These are phyloP conservation scores for Lumnitzera littorea DNA, from an alignment of 345 rosid species.

Conservation along the genomic window DNA sequence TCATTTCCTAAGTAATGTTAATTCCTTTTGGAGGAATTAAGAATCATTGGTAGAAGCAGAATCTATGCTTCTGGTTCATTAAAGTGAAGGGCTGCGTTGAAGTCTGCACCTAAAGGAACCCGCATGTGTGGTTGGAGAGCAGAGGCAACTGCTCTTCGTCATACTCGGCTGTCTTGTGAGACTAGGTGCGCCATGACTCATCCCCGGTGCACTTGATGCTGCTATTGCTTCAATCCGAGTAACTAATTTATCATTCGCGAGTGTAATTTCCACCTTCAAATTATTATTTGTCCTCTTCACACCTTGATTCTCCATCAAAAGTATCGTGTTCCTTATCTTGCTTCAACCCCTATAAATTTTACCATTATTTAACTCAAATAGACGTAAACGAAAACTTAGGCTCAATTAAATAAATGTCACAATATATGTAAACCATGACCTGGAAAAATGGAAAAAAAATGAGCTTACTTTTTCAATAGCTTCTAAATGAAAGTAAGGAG, in stretches of 20 bases:
- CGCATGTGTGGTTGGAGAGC: slow-evolving; percentile 71
- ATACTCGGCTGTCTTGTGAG: slow-evolving; percentile 50
- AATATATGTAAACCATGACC: no score
- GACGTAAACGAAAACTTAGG: background rate
- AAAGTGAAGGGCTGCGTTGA: slow-evolving; percentile 42
- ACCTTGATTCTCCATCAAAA: slow-evolving; percentile 24
- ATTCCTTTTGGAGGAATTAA: no score
- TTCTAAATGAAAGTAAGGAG: no score
- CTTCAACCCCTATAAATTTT: no score
- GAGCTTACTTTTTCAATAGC: no score
- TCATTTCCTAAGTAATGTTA: no score
- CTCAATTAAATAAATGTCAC: background rate
- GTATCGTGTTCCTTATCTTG: no score
- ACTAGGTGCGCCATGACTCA: background rate
- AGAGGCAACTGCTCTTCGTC: slow-evolving; percentile 48
- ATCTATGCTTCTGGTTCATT: slow-evolving; percentile 52
- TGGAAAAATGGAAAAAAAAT: no score
- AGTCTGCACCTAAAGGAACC: slow-evolving; percentile 60
- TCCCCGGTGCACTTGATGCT: no score
- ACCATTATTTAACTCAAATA: no score
- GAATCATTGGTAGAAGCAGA: slow-evolving; percentile 8
- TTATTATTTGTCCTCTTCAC: slow-evolving; percentile 10
- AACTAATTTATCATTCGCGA: slow-evolving; percentile 5
- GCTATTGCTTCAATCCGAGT: no score
- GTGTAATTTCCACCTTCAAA: slow-evolving; percentile 34